Evolutionary conservation across 306 rosid species (phyloP), one percentile per base, ranked within the genome.

Genomic region (Malus fusca): DNA sequence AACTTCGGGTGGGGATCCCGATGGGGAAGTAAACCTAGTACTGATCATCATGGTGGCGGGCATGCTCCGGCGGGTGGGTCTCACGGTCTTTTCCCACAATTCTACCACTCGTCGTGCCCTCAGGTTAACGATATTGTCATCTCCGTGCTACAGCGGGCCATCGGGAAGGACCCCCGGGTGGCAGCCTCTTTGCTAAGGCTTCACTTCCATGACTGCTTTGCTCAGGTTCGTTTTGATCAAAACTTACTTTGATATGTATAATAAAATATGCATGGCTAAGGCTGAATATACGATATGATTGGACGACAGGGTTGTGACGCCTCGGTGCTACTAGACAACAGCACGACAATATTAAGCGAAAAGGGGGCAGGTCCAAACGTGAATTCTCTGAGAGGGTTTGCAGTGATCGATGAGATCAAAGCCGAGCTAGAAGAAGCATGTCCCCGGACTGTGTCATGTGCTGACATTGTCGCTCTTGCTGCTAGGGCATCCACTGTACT

Each of bases 101-200:
- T 76, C 83, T 90, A 92, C 75, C 89, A 82, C 48, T 90, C 78
- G 72, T 86, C 97, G 19, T 90, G 97, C 76, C 97, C 97, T 74
- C 92, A 92, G 70, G 88, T 84, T 69, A 85, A 92, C 74, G 91
- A 92, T 82, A 87, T 92, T 85, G 94, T 88, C 74, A 81, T 88
- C 82, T 92, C 97, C 25, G 94, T 92, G 28, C 79, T 92, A 83
- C 88, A 84, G 82, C 81, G 78, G 66, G 91, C 92, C 84, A 82
- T 92, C 69, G 73, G 90, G 6, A 75, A 71, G 62, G 84, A 90
- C 28, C 90, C 88, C 11, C 79, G 94, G 75, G 78, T 82, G 64
- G 92, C 96, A 72, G 97, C 97, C 63, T 90, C 94, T 82, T 82
- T 92, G 40, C 94, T 92, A 37, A 81, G 97, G 72, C 96, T 90